phyloP scores from a whole-genome alignment of 305 asterid species.

The Caryopteris hybrid region DNA sequence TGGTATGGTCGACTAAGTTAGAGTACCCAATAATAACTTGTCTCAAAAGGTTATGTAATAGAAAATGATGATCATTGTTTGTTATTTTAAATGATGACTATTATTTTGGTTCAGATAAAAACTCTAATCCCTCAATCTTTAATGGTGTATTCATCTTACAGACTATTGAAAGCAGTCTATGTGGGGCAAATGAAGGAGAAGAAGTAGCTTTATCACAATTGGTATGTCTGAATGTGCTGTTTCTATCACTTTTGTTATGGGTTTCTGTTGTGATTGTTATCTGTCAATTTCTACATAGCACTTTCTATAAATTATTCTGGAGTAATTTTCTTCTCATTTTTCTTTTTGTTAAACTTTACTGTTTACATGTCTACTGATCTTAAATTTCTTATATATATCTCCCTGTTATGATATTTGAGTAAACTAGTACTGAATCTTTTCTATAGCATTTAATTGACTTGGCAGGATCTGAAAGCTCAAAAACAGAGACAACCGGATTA shows the following conservation, averaged over 20 bases:
- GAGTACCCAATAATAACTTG: not conserved
- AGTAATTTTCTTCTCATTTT: not conserved
- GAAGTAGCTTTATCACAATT: conserved; percentile 68
- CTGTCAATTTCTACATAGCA: not conserved
- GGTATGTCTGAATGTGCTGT: conserved; percentile 40
- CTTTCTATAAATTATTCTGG: not conserved
- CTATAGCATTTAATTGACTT: conserved; percentile 86
- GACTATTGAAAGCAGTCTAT: conserved; percentile 74
- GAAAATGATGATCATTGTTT: not conserved
- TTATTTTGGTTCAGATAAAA: not conserved
- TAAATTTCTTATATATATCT: not conserved
- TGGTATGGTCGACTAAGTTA: not conserved
- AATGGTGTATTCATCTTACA: conserved; percentile 27
- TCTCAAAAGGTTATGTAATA: not conserved
- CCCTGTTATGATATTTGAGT: conserved; percentile 15
- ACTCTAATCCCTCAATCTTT: conserved; percentile 11
- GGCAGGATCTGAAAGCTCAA: conserved; percentile 95
- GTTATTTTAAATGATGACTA: not conserved
- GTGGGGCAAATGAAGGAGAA: conserved; percentile 59
- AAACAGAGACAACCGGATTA: conserved; percentile 74
- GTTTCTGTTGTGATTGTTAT: not conserved
- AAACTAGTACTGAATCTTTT: conserved; percentile 36
- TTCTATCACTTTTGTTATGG: not conserved
- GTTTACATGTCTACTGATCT: conserved; percentile 11
- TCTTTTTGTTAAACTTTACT: conserved; percentile 4